Conservation (phyloP, 148 eudicot genomes). For the Camellia japonica region DNA sequence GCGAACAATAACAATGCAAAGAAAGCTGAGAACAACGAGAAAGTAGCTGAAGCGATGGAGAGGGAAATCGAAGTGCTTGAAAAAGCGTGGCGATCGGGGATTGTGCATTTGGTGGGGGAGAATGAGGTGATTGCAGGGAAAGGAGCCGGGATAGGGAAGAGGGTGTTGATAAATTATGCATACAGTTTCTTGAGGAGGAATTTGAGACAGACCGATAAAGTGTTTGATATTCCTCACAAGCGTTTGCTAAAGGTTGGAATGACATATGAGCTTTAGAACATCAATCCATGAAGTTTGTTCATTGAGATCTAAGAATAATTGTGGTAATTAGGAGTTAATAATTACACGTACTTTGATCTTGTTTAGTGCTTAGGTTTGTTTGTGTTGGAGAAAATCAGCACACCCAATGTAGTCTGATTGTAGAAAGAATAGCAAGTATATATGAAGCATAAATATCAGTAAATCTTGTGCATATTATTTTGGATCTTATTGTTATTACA, state of each 20-base stretch:
- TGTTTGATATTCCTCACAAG: slow-evolving; percentile 31
- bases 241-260: slow-evolving; percentile 42
- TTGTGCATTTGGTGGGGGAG: slow-evolving; percentile 45
- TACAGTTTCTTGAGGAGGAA: slow-evolving; percentile 34
- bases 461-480: too few species aligned
- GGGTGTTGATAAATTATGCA: slow-evolving; percentile 27
- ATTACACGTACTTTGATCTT: too few species aligned
- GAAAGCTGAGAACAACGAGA: neutral
- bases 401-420: too few species aligned
- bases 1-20: neutral
- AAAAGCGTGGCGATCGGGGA: slow-evolving; percentile 27
- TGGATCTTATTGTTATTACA: too few species aligned
- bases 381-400: too few species aligned
- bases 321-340: too few species aligned
- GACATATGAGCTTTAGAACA: slow-evolving; percentile 41
- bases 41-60: slow-evolving; percentile 11
- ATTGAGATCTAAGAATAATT: too few species aligned
- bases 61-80: slow-evolving; percentile 29
- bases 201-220: slow-evolving; percentile 27
- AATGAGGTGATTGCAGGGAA: slow-evolving; percentile 32
- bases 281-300: too few species aligned
- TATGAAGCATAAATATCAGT: too few species aligned
- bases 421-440: too few species aligned
- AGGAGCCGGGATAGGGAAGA: slow-evolving; percentile 28
- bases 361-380: too few species aligned